Base-by-base conservation (phyloP, 2,329 filamentous ascomycete species). In the Furcasterigmium sp. region DNA sequence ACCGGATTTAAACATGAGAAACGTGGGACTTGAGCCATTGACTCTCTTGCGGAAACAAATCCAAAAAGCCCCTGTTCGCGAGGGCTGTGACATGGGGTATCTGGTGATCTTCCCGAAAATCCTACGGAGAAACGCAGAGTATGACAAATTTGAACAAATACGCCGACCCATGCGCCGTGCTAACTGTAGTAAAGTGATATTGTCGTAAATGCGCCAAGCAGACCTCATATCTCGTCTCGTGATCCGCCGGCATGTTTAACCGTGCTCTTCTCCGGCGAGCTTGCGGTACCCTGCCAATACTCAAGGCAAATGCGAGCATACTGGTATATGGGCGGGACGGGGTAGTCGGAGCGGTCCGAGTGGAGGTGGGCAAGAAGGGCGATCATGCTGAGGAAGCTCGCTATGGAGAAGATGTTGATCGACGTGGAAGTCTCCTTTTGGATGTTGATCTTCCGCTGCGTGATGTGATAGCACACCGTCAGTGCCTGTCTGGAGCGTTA, bases 391-490 rank as follows among this genome's bases (percentile, higher is more conserved):
- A 87, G 75, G 64, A 87, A 89, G 64, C 82, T 86, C 29, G 84
- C 82, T 49, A 86, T 79, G 41, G 83, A 87, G 58, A 90, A 87
- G 50, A 89, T 82, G 52, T 82, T 81, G 50, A 90, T 76, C n/a
- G 84, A 87, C 9, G 84, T 84, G 37, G 82, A 81, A 1, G 85
- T 90, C 66, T 89, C 85, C 56, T 86, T 87, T 56, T 83, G 80
- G 54, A 90, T 90, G 56, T 82, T 87, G 58, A 88, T 85, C 57
- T 85, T 85, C 53, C 85, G 82, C 62, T 90, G 84, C 13, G 84
- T 87, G 47, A 85, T 72, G 60, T 90, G 85, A 64, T 91, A 90
- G 52, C 84, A 74, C 42, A 84, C 75, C 2, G 86, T 89, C 32
- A 90, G 67, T 34, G 81, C 85, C 82, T 85, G 53, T n/a, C n/a